Conservation (phyloP, 192 early-diverging fungal species). For the Podila minutissima region DNA sequence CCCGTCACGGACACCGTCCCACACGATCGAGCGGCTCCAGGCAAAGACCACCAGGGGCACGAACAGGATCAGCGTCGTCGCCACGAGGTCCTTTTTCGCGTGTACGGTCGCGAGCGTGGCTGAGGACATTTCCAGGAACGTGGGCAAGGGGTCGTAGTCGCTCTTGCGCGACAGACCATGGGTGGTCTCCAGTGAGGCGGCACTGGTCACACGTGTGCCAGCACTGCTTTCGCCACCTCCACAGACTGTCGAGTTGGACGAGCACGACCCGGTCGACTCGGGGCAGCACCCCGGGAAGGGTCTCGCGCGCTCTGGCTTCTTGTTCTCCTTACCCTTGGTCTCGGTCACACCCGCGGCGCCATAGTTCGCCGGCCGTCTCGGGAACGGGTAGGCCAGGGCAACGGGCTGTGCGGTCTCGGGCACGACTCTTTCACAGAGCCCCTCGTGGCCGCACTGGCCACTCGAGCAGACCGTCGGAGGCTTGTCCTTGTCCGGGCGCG, state of each 20-base stretch:
- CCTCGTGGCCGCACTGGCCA: slow-evolving; percentile 33
- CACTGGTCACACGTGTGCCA: not conserved
- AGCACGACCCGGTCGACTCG: not conserved
- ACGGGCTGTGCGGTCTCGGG: not conserved
- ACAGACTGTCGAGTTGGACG: not conserved
- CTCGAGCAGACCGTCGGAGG: slow-evolving; percentile 13
- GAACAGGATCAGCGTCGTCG: slow-evolving; percentile 23
- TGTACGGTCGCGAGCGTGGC: slow-evolving; percentile 9
- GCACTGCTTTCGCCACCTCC: not conserved
- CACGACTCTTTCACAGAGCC: slow-evolving; percentile 21
- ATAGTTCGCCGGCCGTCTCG: not conserved
- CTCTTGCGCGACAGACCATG: not conserved
- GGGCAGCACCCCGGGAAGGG: not conserved
- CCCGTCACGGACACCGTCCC: slow-evolving; percentile 27
- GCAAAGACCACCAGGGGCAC: slow-evolving; percentile 21
- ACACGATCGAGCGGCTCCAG: slow-evolving; percentile 19
- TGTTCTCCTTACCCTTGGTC: not conserved
- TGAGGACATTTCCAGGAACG: slow-evolving; percentile 15
- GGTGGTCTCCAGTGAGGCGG: not conserved
- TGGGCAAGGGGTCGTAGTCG: slow-evolving; percentile 21
- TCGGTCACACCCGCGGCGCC: not conserved
- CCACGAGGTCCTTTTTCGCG: slow-evolving; percentile 37
- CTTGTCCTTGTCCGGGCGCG: slow-evolving; percentile 29
- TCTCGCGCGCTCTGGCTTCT: not conserved
- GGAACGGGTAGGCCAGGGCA: not conserved